Evolutionary conservation across 441 rosid species (phyloP).

Genomic region (Theobroma grandiflorum): DNA sequence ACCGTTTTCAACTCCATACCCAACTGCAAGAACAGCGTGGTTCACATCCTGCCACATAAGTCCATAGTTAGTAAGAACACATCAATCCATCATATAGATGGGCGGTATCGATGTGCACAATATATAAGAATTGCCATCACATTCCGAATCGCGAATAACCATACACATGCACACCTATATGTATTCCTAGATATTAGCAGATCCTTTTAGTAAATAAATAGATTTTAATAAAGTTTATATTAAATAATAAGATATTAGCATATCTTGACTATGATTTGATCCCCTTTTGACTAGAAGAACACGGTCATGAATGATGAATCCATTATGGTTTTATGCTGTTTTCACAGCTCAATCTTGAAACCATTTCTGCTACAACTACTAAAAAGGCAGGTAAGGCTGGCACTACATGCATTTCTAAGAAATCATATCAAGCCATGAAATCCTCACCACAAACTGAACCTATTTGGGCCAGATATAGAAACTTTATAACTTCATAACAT

Average conservation of each 20-base stretch:
- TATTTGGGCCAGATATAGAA: background rate
- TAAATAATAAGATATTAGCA: too few relatives aligned
- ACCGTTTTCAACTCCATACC: slow-evolving; percentile 87
- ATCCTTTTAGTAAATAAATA: too few relatives aligned
- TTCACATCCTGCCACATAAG: slow-evolving; percentile 78
- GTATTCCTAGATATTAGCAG: background rate
- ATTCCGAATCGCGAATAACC: background rate
- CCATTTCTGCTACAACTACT: background rate
- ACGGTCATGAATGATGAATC: background rate
- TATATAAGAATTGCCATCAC: background rate
- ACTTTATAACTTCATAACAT: background rate
- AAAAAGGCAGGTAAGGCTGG: background rate
- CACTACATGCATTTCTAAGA: background rate
- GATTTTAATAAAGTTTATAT: too few relatives aligned
- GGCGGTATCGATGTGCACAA: background rate
- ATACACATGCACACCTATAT: background rate
- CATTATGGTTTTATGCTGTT: background rate
- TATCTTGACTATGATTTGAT: too few relatives aligned
- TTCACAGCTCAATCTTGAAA: background rate
- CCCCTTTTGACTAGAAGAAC: background rate
- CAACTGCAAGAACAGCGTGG: slow-evolving; percentile 94
- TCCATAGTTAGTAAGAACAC: background rate
- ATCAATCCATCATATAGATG: background rate
- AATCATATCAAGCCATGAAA: background rate
- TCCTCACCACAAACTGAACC: background rate